A percentile compares a stretch with the other conserved stretches of the same genome.
phyloP scores from a whole-genome alignment of 495 filamentous ascomycete genomes.

The Parathielavia appendiculata region DNA sequence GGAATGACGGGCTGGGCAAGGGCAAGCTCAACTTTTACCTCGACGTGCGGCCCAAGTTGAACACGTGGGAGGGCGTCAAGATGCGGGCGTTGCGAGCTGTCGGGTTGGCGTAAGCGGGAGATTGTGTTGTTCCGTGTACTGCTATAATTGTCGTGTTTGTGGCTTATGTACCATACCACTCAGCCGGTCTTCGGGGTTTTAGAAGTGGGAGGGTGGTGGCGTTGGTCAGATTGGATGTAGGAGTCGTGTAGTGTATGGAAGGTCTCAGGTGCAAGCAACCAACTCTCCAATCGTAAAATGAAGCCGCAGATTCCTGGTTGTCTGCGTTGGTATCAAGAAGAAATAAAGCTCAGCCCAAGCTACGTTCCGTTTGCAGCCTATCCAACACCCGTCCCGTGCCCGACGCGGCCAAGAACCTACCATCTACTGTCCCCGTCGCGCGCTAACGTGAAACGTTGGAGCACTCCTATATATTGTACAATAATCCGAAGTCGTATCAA shows the following conservation, averaged over 20 bases:
- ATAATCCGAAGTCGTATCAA: no score
- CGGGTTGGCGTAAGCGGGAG: constrained; percentile 48
- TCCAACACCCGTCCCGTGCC: no score
- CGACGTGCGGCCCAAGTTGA: constrained; percentile 92
- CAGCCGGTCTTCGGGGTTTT: not conserved
- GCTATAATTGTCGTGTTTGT: constrained; percentile 3
- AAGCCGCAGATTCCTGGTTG: not conserved
- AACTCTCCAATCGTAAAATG: no score
- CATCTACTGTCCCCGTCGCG: no score
- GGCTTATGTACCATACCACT: constrained; percentile 13
- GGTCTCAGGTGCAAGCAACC: no score
- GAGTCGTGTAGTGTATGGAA: not conserved
- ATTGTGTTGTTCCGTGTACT: no score
- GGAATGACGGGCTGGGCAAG: constrained; percentile 48
- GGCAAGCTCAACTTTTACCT: constrained; percentile 81
- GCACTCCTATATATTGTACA: not conserved
- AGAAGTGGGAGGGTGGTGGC: not conserved
- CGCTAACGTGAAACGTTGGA: not conserved
- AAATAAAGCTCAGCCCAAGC: not conserved
- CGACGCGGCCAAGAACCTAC: no score
- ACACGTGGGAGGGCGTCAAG: constrained; percentile 81
- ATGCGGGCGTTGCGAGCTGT: constrained; percentile 65
- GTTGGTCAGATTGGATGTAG: not conserved
- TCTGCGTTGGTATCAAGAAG: constrained; percentile 12
- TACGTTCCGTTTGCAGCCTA: not conserved